These are phyloP conservation scores for Xylaria castorea DNA, from an alignment of 495 filamentous ascomycete species.

Conservation along the genomic window DNA sequence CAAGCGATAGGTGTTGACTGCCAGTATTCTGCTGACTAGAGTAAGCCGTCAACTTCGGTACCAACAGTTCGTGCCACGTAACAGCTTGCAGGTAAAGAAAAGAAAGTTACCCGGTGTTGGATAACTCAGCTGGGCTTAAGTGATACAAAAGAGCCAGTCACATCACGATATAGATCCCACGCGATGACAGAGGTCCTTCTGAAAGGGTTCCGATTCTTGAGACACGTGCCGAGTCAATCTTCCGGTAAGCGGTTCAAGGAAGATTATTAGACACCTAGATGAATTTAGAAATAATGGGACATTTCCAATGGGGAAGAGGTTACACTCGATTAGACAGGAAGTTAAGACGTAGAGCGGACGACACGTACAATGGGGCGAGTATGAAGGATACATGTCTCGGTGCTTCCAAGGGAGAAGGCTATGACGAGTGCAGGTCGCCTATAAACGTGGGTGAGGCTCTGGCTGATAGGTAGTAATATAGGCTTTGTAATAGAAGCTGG, in stretches of 20 bases:
- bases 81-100: not conserved
- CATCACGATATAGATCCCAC: not conserved
- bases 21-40: not conserved
- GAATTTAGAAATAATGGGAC: not conserved
- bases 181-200: not conserved
- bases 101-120: not conserved
- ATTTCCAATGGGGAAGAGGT: not conserved
- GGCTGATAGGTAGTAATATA: not conserved
- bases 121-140: not conserved
- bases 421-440: not conserved
- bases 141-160: not conserved
- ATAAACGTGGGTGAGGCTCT: not conserved
- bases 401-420: not conserved
- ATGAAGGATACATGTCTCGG: not conserved
- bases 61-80: not conserved
- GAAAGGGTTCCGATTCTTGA: not conserved
- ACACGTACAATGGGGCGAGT: too few species aligned
- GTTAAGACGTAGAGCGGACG: not conserved
- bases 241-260: not conserved
- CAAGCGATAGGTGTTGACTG: slow-evolving; percentile 6
- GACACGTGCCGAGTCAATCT: not conserved
- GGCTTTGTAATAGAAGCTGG: not conserved
- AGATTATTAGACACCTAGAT: not conserved
- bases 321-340: not conserved
- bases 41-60: slow-evolving; percentile 11